Base-by-base conservation (phyloP, 2,329 filamentous ascomycete species). In the Purpureocillium takamizusanense region DNA sequence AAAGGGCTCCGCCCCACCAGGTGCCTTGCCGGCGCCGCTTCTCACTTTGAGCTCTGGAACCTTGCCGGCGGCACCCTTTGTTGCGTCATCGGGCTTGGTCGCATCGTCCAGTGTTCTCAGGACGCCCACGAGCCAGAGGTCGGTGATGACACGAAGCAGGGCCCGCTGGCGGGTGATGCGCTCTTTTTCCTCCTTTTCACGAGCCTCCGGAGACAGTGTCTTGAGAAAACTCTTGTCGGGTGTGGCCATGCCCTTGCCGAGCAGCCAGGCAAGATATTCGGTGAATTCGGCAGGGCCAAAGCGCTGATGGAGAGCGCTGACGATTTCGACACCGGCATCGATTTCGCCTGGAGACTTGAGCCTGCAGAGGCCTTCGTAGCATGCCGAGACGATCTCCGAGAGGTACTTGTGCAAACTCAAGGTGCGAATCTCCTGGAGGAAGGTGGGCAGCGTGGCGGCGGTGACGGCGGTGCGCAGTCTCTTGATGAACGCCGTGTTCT, bases 401-500 rank as follows among this genome's bases (percentile, higher is more conserved):
- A 97, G 78, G 62, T 97, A 97, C 60, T 95, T 95, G 72, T 90
- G 86, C 36, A 97, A 74, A 50, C 89, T 95, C 21, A 97, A 73
- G 18, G 86, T 85, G 52, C 84, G 82, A 52, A 95, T 89, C 57
- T 97, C 90, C 58, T 90, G 80, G 35, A 95, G 67, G 63, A 97
- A 94, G 42, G 87, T 92, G 48, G 76, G 70, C 39, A 89, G 78
- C 39, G 84, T 86, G 40, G 87, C 72, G 35, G 86, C 67, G 46
- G 84, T 89, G 46, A 97, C 81, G 43, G 87, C 86, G 42, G 90
- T 95, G 51, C 90, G 86, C 40, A 97, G 73, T 54, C 90, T 86
- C 65, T 95, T 95, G 57, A 97, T 97, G 61, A 97, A 95, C 48
- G 89, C 88, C 4, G 90, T 97, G 54, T 97, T 97, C 70, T 95